Evolutionary conservation across 192 early-diverging fungal species (phyloP).

Genomic region (Backusella westeae): DNA sequence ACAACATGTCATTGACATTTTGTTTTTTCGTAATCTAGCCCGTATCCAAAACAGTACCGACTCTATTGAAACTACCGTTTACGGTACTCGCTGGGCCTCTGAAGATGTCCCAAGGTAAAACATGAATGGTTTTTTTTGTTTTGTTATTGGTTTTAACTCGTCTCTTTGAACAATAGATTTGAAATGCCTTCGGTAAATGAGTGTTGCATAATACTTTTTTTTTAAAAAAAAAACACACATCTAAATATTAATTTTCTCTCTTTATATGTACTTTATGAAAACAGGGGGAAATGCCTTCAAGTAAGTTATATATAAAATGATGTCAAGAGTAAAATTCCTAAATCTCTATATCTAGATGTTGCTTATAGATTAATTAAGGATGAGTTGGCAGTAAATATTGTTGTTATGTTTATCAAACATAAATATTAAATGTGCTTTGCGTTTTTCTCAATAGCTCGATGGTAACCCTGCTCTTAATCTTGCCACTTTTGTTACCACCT

Average conservation of each 20-base stretch:
- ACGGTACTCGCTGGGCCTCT: slow-evolving; percentile 27
- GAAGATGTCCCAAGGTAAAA: slow-evolving; percentile 25
- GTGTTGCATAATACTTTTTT: background rate
- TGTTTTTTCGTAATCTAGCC: background rate
- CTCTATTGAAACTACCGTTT: slow-evolving; percentile 12
- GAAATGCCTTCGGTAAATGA: slow-evolving; percentile 24
- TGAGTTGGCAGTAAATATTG: slow-evolving; percentile 32
- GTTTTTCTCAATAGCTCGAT: slow-evolving; percentile 56
- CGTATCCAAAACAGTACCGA: background rate
- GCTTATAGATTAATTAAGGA: slow-evolving; percentile 40
- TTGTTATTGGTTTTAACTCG: background rate
- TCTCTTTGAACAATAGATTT: background rate
- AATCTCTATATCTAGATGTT: slow-evolving; percentile 17
- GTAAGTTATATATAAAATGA: slow-evolving; percentile 7
- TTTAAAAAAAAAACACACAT: background rate
- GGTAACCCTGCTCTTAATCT: slow-evolving; percentile 75
- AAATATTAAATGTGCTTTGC: background rate
- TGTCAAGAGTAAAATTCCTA: too few relatives aligned
- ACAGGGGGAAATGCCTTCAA: slow-evolving; percentile 26
- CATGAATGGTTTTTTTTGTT: background rate
- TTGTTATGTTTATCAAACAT: background rate
- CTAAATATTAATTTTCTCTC: background rate
- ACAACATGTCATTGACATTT: background rate
- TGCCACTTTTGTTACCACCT: slow-evolving; percentile 70
- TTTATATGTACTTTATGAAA: background rate